Evolutionary conservation across 2,329 filamentous ascomycete genomes (phyloP).

Genomic region (Stylonectria norvegica): DNA sequence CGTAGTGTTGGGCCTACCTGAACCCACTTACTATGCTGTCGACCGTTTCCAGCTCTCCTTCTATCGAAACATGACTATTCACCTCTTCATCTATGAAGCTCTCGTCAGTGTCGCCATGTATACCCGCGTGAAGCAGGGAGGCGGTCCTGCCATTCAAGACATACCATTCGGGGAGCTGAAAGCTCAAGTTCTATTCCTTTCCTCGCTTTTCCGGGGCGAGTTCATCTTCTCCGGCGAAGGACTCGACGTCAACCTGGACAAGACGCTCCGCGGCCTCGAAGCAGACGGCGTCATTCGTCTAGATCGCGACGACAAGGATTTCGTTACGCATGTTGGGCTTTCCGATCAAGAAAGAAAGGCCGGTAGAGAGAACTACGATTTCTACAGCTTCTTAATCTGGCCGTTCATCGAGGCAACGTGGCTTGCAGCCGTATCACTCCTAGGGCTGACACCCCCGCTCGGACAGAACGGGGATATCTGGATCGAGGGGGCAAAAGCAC

Average conservation of each 20-base stretch:
- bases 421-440: conserved; percentile 83
- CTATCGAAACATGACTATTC: conserved; percentile 99
- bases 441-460: conserved; percentile 76
- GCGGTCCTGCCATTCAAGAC: conserved; percentile 75
- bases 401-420: conserved; percentile 94
- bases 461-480: conserved; percentile 62
- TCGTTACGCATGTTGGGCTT: conserved; percentile 67
- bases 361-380: conserved; percentile 93
- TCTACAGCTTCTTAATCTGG: conserved; percentile 98
- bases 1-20: conserved; percentile 71
- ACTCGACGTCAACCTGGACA: conserved; percentile 73
- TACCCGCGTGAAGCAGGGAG: conserved; percentile 83
- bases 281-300: conserved; percentile 73
- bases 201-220: conserved; percentile 88
- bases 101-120: conserved; percentile 90
- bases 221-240: conserved; percentile 95
- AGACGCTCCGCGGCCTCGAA: conserved; percentile 74
- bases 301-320: conserved; percentile 51
- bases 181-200: conserved; percentile 83
- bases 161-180: conserved; percentile 71
- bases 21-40: conserved; percentile 91
- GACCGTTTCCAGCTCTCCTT: conserved; percentile 97
- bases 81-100: conserved; percentile 92
- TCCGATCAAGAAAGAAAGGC: conserved; percentile 70
- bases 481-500: conserved; percentile 74